Base-by-base conservation (phyloP, 1,139 yeast species). In the Taiozyma sp. region DNA sequence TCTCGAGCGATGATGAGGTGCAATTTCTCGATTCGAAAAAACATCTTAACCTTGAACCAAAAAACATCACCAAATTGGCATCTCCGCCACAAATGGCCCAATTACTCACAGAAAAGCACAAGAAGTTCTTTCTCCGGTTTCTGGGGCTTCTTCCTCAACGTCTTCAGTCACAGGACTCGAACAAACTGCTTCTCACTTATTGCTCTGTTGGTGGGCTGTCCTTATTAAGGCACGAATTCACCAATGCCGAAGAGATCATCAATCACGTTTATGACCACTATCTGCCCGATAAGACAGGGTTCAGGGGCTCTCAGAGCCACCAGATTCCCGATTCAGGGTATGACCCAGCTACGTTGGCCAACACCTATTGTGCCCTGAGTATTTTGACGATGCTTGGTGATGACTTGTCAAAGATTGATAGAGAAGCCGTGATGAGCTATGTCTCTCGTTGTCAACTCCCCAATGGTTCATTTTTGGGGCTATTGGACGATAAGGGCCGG, bases 151-250 rank as follows among this genome's bases (percentile, higher is more conserved):
- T 82, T 11, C 88, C 88, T 0, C 55, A 77, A 0, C 65, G 68
- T 43, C 73, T 70, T 11, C 81, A 80, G 57, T 63, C 73, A 0
- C 84, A 81, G 53, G 96, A 87, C 61, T 76, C 89, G 24, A 84
- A 84, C 55, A 81, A 78, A 53, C 64, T 86, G 21, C 78, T 91
- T 7, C 63, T 88, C 30, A 74, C 82, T 1, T 86, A 81, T 64
- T 88, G 88, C 63, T 75, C 88, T 53, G 65, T 88, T 2, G 75
- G 80, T 29, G 90, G 90, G 0, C 71, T 88, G 24, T 77, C 75
- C 16, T 57, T 86, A 10, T 61, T 87, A 22, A 72, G 74, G 63
- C 43, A 68, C 78, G 44, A 68, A 69, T 37, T 67, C 49, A 45
- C 60, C 21, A 54, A 51, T 8, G 58, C 56, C 8, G 72, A 70